Conservation (phyloP, 306 rosid genomes). For the Argentina anserina region DNA sequence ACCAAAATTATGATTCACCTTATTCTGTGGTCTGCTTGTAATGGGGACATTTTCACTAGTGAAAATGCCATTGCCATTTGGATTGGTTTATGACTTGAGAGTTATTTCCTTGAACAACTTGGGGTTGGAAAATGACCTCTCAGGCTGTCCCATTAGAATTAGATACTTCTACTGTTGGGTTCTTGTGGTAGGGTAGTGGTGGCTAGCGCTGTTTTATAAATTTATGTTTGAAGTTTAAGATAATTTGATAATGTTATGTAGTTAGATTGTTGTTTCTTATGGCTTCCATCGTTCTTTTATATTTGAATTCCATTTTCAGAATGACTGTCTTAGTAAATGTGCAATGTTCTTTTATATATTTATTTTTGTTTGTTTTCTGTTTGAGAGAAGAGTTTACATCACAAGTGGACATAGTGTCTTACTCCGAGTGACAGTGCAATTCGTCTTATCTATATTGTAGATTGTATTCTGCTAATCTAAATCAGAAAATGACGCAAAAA, state of each 20-base stretch:
- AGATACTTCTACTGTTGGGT: background rate
- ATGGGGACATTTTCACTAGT: constrained; percentile 7
- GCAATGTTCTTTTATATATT: too few relatives aligned
- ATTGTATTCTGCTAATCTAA: background rate
- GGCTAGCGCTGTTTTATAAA: background rate
- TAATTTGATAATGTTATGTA: background rate
- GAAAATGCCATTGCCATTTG: background rate
- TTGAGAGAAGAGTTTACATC: background rate
- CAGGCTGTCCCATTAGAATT: background rate
- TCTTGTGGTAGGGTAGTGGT: background rate
- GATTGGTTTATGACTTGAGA: background rate
- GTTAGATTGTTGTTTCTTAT: background rate
- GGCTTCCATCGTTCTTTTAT: too few relatives aligned
- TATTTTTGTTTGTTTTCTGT: too few relatives aligned
- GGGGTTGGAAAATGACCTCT: background rate
- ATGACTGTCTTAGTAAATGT: too few relatives aligned
- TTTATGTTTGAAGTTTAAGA: background rate
- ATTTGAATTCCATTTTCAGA: too few relatives aligned
- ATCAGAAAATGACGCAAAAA: background rate
- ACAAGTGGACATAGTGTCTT: background rate
- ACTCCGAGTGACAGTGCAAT: too few relatives aligned
- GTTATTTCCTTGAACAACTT: constrained; percentile 1
- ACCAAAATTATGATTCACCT: constrained; percentile 4
- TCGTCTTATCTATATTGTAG: background rate
- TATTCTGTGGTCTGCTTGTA: constrained; percentile 4